phyloP scores from a whole-genome alignment of 78 protist species.

The Guillardia theta region DNA sequence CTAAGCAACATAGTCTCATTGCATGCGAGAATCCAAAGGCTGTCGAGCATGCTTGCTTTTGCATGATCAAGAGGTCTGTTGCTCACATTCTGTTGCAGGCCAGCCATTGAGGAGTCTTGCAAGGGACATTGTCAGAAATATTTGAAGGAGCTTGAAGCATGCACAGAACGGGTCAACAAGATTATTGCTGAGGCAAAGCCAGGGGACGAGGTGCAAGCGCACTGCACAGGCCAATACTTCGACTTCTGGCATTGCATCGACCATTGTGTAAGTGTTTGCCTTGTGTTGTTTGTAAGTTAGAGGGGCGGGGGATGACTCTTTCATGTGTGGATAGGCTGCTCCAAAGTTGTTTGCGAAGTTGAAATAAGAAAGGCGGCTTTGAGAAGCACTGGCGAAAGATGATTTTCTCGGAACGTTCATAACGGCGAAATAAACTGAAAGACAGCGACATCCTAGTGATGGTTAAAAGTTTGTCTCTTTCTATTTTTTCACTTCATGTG shows the following conservation, averaged over 20 bases:
- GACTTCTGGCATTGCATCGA: constrained; percentile 39
- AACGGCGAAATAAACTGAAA: too few relatives aligned
- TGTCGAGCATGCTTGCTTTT: too few relatives aligned
- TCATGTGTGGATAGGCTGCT: neutral
- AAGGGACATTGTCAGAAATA: neutral
- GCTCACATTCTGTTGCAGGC: neutral
- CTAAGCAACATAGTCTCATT: too few relatives aligned
- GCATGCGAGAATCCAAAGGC: too few relatives aligned
- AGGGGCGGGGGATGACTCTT: neutral
- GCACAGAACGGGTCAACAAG: constrained; percentile 9
- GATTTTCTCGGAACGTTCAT: too few relatives aligned
- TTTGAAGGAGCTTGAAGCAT: neutral
- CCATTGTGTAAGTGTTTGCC: neutral
- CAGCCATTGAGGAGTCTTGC: neutral
- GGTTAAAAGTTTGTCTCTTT: too few relatives aligned
- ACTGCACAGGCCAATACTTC: constrained; percentile 1
- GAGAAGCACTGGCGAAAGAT: too few relatives aligned
- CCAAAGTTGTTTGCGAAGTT: neutral
- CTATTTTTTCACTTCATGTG: too few relatives aligned
- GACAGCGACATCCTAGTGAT: too few relatives aligned
- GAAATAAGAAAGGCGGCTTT: neutral
- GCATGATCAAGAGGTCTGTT: too few relatives aligned
- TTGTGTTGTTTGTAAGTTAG: neutral
- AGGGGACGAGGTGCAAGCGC: neutral
- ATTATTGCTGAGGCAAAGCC: neutral